Conservation (phyloP, 2,329 filamentous ascomycete species). For the Dendrostoma leiphaemia region DNA sequence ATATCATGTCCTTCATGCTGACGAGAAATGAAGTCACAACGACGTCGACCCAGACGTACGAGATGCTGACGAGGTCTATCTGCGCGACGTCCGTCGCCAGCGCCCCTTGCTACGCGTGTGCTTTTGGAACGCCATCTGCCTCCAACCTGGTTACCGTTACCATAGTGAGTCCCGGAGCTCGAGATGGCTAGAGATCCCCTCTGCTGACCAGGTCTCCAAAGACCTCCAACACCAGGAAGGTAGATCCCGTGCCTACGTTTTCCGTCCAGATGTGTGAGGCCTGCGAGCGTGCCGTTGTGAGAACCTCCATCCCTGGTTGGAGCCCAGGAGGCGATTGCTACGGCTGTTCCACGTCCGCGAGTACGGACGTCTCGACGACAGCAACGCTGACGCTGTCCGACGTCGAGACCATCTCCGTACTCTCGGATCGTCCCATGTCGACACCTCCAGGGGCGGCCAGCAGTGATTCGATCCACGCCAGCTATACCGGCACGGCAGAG, state of each 20-base stretch:
- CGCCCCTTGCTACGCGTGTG: conserved; percentile 30
- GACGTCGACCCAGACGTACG: conserved; percentile 17
- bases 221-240: conserved; percentile 23
- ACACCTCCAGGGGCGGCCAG: not conserved
- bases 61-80: conserved; percentile 26
- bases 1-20: not conserved
- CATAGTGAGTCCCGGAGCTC: conserved; percentile 18
- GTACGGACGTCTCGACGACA: not conserved
- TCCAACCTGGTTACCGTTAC: conserved; percentile 26
- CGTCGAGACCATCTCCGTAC: conserved; percentile 4
- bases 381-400: conserved; percentile 6
- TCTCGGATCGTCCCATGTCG: not conserved
- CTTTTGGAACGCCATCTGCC: conserved; percentile 21
- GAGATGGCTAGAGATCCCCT: not conserved
- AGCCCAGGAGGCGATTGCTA: conserved; percentile 24
- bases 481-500: not conserved
- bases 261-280: conserved; percentile 25
- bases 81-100: conserved; percentile 26
- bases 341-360: conserved; percentile 22
- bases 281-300: conserved; percentile 24
- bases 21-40: conserved; percentile 9
- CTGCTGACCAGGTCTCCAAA: conserved; percentile 4
- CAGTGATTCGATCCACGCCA: no score
- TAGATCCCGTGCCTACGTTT: conserved; percentile 22
- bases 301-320: conserved; percentile 24